A percentile compares a stretch with the other conserved stretches of the same genome.
These are phyloP conservation scores for Aspergillus proliferans DNA, from an alignment of 2,329 filamentous ascomycete genomes.

Conservation along the genomic window DNA sequence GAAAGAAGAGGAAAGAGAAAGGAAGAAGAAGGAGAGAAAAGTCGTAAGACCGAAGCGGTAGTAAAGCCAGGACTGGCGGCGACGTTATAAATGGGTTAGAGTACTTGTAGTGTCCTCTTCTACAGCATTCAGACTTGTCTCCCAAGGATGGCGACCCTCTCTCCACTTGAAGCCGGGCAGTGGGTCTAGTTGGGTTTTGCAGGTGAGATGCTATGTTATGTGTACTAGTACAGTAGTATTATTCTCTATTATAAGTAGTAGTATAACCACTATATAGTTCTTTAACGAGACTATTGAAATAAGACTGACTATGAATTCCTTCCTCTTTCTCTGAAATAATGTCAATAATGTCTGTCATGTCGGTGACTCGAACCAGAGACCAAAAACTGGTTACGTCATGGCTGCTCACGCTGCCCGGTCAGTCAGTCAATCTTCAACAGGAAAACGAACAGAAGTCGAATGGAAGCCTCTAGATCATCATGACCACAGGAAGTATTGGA, in stretches of 20 bases:
- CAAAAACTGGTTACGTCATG: not conserved
- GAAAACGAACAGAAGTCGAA: not conserved
- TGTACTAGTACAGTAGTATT: no score
- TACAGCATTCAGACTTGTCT: no score
- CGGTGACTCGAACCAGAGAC: not conserved
- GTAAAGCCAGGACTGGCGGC: not conserved
- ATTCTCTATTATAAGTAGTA: no score
- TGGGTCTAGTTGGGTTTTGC: no score
- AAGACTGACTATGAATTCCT: no score
- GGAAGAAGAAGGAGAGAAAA: slow-evolving; percentile 28
- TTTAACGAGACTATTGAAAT: no score
- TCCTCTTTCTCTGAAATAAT: not conserved
- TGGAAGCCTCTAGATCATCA: slow-evolving; percentile 1
- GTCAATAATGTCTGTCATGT: not conserved
- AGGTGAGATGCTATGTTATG: no score
- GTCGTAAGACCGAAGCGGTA: slow-evolving; percentile 21
- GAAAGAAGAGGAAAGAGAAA: slow-evolving; percentile 16
- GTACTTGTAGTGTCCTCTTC: not conserved
- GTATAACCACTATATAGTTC: no score
- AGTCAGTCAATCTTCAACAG: no score
- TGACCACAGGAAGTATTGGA: not conserved
- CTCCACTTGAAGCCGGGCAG: no score
- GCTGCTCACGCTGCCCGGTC: not conserved
- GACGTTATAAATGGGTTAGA: not conserved
- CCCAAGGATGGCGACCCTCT: no score